Evolutionary conservation across 345 rosid genomes (phyloP).

Genomic region (Eucalyptus cloeziana): DNA sequence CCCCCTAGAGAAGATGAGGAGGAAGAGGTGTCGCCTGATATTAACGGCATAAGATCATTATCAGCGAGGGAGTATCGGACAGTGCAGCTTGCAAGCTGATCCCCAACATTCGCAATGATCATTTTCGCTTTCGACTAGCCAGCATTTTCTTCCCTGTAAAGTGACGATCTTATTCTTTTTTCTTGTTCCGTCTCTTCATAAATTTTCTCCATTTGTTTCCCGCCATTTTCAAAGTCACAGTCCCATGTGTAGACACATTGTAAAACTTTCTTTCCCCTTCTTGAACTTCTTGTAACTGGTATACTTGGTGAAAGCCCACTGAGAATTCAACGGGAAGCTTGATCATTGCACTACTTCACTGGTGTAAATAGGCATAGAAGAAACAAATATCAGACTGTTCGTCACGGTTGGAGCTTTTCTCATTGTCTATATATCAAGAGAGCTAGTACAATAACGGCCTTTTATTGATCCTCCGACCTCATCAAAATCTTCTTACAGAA

Average conservation of each 20-base stretch:
- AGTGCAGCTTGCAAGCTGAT: slow-evolving; percentile 15
- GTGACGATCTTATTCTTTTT: not conserved
- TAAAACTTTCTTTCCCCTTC: not conserved
- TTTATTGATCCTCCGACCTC: not conserved
- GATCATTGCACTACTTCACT: not conserved
- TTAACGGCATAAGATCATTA: slow-evolving; percentile 44
- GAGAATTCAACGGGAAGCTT: not conserved
- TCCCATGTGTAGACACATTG: not conserved
- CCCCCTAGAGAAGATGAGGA: slow-evolving; percentile 60
- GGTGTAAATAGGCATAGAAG: not conserved
- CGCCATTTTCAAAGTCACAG: not conserved
- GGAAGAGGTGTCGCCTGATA: slow-evolving; percentile 42
- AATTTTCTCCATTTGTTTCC: not conserved
- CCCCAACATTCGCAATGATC: not conserved
- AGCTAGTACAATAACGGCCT: not conserved
- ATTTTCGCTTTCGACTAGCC: not conserved
- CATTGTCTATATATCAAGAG: not conserved
- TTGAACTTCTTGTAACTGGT: not conserved
- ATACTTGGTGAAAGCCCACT: not conserved
- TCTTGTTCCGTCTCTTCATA: not conserved
- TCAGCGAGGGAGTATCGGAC: slow-evolving; percentile 53
- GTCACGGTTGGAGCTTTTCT: not conserved
- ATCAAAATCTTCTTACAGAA: not conserved
- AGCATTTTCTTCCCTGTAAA: slow-evolving; percentile 1
- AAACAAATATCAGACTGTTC: not conserved